Percentiles rank a stretch among this genome's conserved stretches.
phyloP scores from a whole-genome alignment of 208 protist species.

The Kentomonas sorsogonicus region DNA sequence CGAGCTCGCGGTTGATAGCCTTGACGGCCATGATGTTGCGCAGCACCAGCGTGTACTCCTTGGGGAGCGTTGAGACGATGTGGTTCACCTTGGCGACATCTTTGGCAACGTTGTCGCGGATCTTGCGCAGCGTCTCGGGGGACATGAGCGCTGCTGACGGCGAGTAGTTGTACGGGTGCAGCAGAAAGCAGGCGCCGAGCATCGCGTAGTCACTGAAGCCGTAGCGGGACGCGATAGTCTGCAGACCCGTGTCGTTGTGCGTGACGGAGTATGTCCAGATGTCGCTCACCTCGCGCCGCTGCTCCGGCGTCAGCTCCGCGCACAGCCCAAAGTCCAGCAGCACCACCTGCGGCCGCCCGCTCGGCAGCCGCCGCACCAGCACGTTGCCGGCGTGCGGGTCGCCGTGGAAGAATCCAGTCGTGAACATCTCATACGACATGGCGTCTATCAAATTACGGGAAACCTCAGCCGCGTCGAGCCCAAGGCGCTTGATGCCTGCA shows the following conservation, averaged over 20 bases:
- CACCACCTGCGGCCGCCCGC: slow-evolving; percentile 69
- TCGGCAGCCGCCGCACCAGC: slow-evolving; percentile 65
- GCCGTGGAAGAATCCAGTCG: slow-evolving; percentile 92
- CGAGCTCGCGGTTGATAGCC: slow-evolving; percentile 79
- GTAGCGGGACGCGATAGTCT: slow-evolving; percentile 42
- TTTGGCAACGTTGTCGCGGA: slow-evolving; percentile 48
- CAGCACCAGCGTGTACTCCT: slow-evolving; percentile 85
- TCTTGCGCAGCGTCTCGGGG: slow-evolving; percentile 25
- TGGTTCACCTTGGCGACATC: slow-evolving; percentile 74
- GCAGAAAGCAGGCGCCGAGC: slow-evolving; percentile 82
- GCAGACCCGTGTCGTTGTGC: slow-evolving; percentile 51
- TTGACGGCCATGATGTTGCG: slow-evolving; percentile 83
- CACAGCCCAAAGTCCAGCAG: slow-evolving; percentile 96
- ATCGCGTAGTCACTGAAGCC: slow-evolving; percentile 66
- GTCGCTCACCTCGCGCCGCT: slow-evolving; percentile 47
- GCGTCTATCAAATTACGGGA: slow-evolving; percentile 74
- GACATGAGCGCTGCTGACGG: too few relatives aligned
- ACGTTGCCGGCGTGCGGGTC: slow-evolving; percentile 94
- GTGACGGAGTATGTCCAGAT: slow-evolving; percentile 79
- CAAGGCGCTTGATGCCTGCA: slow-evolving; percentile 40
- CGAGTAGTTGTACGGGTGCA: slow-evolving; percentile 81
- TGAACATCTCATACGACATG: slow-evolving; percentile 93
- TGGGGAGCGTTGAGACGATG: slow-evolving; percentile 75
- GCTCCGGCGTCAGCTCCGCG: slow-evolving; percentile 59
- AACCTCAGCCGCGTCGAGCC: slow-evolving; percentile 51